Evolutionary conservation across 2,329 filamentous ascomycete genomes (phyloP).

Genomic region (Venturiaceae sp.): DNA sequence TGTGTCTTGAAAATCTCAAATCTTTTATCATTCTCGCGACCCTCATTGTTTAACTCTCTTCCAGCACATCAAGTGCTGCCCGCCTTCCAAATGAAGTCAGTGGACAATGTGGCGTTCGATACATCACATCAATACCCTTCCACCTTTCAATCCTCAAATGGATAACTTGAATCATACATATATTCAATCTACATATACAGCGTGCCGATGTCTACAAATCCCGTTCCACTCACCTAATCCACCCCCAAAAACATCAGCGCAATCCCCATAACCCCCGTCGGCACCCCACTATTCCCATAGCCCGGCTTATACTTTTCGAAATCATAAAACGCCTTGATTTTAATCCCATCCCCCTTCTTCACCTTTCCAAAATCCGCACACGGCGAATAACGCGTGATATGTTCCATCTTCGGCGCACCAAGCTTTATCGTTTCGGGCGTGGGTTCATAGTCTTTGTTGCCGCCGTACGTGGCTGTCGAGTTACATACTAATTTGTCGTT

Average conservation of each 20-base stretch:
- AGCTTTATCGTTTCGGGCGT: neutral
- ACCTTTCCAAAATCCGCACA: constrained; percentile 5
- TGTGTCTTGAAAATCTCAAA: no score
- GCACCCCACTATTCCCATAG: neutral
- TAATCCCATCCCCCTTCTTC: constrained; percentile 7
- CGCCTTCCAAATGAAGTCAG: neutral
- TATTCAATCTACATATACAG: no score
- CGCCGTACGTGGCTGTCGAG: constrained; percentile 1
- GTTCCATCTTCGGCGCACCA: constrained; percentile 6
- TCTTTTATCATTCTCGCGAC: no score
- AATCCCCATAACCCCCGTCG: constrained; percentile 7
- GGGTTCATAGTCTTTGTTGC: neutral
- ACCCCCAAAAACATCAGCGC: constrained; percentile 4
- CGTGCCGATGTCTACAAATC: no score
- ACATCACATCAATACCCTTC: neutral
- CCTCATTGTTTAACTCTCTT: no score
- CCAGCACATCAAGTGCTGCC: no score
- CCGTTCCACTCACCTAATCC: neutral
- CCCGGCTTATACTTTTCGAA: constrained; percentile 8
- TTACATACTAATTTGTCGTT: constrained; percentile 5
- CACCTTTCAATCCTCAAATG: no score
- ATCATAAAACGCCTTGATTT: constrained; percentile 7
- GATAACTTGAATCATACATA: no score
- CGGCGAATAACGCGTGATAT: constrained; percentile 5
- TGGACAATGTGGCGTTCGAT: neutral